phyloP scores from a whole-genome alignment of 2,329 filamentous ascomycete genomes.

The Nemania sp. region DNA sequence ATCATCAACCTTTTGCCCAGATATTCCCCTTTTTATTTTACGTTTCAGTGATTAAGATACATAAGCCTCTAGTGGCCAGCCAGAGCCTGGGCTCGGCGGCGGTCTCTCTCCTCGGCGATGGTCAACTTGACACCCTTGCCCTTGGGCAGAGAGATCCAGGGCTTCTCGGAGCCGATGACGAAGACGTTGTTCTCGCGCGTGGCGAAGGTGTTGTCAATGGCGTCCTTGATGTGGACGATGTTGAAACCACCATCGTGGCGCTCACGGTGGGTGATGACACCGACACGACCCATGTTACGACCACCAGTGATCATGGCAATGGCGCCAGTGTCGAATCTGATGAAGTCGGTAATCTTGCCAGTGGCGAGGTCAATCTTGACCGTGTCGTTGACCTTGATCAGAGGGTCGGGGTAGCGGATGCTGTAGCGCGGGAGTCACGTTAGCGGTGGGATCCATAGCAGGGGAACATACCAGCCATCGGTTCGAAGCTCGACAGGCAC shows the following conservation, averaged over 20 bases:
- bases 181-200: slow-evolving; percentile 99
- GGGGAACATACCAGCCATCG: slow-evolving; percentile 60
- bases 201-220: slow-evolving; percentile 99
- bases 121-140: slow-evolving; percentile 99
- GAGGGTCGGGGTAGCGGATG: slow-evolving; percentile 98
- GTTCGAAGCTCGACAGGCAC: slow-evolving; percentile 46
- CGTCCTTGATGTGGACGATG: slow-evolving; percentile 99
- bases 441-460: slow-evolving; percentile 44
- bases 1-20: slow-evolving; percentile 34
- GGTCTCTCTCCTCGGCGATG: slow-evolving; percentile 99
- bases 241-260: slow-evolving; percentile 99
- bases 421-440: slow-evolving; percentile 56
- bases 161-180: slow-evolving; percentile 98
- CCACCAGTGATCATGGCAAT: slow-evolving; percentile 99
- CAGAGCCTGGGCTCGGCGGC: slow-evolving; percentile 73
- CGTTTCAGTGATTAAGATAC: slow-evolving; percentile 27
- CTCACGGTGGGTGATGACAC: slow-evolving; percentile 99
- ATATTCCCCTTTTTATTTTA: slow-evolving; percentile 37
- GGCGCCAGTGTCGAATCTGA: slow-evolving; percentile 98
- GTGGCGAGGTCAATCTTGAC: slow-evolving; percentile 98
- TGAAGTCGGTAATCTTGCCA: slow-evolving; percentile 97
- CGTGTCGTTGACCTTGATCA: slow-evolving; percentile 99
- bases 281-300: slow-evolving; percentile 99
- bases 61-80: slow-evolving; percentile 52
- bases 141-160: slow-evolving; percentile 99